Evolutionary conservation across 176 grass and related monocot species (phyloP).

Genomic region (Cenchrus purpureus): DNA sequence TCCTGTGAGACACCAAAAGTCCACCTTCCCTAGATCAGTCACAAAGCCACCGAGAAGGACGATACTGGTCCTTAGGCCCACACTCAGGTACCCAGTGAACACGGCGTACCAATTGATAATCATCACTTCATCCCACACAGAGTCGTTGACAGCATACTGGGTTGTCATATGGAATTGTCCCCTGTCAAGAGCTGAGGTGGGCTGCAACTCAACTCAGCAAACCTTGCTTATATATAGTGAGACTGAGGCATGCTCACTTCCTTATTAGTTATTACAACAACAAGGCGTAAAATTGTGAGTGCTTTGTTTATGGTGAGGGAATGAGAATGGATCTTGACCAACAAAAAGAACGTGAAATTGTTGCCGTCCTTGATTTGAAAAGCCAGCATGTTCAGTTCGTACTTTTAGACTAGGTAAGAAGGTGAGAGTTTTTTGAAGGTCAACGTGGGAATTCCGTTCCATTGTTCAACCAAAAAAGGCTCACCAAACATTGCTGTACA

Average conservation of each 20-base stretch:
- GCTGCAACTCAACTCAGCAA: neutral
- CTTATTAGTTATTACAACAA: neutral
- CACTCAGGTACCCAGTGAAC: neutral
- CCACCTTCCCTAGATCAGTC: neutral
- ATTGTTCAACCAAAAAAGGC: no score
- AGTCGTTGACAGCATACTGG: neutral
- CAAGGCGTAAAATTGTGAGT: neutral
- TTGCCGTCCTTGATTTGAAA: neutral
- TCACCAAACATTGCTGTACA: no score
- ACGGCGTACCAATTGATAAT: neutral
- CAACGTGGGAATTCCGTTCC: no score
- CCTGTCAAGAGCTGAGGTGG: neutral
- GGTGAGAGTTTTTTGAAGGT: no score
- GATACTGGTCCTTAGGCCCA: neutral
- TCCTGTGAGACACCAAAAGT: neutral
- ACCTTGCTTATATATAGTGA: neutral
- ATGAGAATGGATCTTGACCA: neutral
- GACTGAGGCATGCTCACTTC: neutral
- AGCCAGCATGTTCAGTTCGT: neutral
- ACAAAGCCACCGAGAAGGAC: conserved; percentile 1
- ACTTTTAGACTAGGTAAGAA: no score
- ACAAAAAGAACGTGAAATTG: neutral
- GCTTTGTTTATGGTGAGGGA: neutral
- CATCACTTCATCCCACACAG: neutral
- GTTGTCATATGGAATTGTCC: neutral